Evolutionary conservation across 306 rosid species (phyloP), one percentile per base, ranked within the genome.

Genomic region (Quercus alba): DNA sequence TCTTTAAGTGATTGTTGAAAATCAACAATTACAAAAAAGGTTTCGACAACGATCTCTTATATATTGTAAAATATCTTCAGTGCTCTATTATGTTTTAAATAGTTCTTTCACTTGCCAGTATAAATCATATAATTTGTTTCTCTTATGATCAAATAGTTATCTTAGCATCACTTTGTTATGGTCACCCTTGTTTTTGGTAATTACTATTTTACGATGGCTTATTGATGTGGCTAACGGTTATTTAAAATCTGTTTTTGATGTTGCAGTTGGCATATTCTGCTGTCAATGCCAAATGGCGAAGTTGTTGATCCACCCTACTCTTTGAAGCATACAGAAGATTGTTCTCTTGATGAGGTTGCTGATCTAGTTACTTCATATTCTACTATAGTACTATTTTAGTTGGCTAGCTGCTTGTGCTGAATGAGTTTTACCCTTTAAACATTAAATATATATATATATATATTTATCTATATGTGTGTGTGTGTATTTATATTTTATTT

Each of bases 341-440:
- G 81, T 77, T 70, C 86, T 78, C 86, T 91, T 77, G 98, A 93
- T 79, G 97, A 96, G 98, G 97, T 89, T 80, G 77, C 81, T 82
- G 76, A 28, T 77, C 77, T 52, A 59, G 56, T 73, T 86, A 76
- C 70, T 70, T 76, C 56, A 3, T 15, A 38, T 67, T 77, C 44
- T 61, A 15, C 56, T 38, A 38, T 38, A 38, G 46, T 8, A 38
- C 46, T 38, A 7, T 74, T 58, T 77, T 41, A 30, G 26, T 35
- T 3, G 5, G 69, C 71, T 76, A 38, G 67, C 73, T 56, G 12
- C 31, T 72, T 15, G 18, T 68, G 19, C 52, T 28, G 25, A 19
- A n/a, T 7, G 31, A 20, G 20, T 78, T 78, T 72, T 74, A 57
- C 58, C 38, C n/a, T 49, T 8, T 69, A 38, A 58, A 68, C 72